phyloP scores from a whole-genome alignment of 139 green algal genomes.

The Limnomonas spitsbergensis region DNA sequence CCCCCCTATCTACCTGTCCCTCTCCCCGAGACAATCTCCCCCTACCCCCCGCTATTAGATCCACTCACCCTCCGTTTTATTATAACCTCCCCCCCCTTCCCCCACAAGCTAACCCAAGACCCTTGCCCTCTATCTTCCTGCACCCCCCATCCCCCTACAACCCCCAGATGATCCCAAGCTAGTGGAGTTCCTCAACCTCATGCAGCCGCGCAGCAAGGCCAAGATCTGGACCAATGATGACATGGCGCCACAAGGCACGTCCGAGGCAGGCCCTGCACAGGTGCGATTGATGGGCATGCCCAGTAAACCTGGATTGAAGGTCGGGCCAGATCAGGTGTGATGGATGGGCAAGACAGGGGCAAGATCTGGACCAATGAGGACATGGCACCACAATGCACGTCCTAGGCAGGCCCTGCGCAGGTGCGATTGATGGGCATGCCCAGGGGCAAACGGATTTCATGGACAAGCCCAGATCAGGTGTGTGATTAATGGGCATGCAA shows the following conservation, averaged over 20 bases:
- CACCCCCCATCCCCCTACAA: neutral
- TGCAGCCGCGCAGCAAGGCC: slow-evolving; percentile 71
- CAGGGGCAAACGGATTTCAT: no score
- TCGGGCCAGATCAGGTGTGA: no score
- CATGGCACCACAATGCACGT: slow-evolving; percentile 10
- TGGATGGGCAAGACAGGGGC: slow-evolving; percentile 70
- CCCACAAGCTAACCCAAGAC: no score
- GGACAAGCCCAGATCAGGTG: no score
- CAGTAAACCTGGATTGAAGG: no score
- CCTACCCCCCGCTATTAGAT: no score
- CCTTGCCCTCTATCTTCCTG: neutral
- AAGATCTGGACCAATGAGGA: slow-evolving; percentile 90
- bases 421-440: neutral
- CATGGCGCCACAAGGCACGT: slow-evolving; percentile 12
- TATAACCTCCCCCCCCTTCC: no score
- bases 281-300: neutral
- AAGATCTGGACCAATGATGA: slow-evolving; percentile 90
- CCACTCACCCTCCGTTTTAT: no score
- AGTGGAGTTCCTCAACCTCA: slow-evolving; percentile 88
- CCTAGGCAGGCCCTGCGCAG: no score
- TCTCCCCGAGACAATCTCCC: no score
- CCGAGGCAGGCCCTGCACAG: no score
- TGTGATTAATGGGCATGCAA: slow-evolving; percentile 81
- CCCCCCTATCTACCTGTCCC: neutral
- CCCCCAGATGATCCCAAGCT: slow-evolving; percentile 70